Percentiles rank a stretch among this genome's conserved stretches.
Evolutionary conservation across 2,329 filamentous ascomycete species (phyloP).

Genomic region (Colletotrichum godetiae): DNA sequence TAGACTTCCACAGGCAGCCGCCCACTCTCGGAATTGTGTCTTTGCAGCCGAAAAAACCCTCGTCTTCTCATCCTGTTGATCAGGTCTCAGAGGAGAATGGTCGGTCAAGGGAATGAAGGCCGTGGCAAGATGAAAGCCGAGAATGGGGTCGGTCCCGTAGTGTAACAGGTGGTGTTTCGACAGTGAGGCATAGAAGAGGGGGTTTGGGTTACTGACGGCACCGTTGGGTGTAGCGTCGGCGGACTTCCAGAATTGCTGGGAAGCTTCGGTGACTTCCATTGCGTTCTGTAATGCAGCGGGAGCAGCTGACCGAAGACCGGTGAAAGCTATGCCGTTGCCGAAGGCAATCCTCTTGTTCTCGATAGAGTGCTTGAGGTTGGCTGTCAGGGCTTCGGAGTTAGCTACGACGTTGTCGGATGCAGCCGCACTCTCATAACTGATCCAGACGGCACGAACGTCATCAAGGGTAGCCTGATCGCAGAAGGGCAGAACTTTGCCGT

Average conservation of each 20-base stretch:
- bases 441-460: conserved; percentile 33
- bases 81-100: conserved; percentile 50
- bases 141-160: conserved; percentile 61
- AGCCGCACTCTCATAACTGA: conserved; percentile 1
- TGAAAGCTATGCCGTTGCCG: conserved; percentile 40
- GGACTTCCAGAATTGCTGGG: conserved; percentile 48
- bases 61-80: conserved; percentile 34
- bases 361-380: conserved; percentile 17
- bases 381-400: conserved; percentile 3
- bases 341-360: conserved; percentile 5
- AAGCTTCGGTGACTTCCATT: conserved; percentile 38
- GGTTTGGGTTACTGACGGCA: conserved; percentile 51
- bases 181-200: conserved; percentile 47
- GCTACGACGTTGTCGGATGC: conserved; percentile 1
- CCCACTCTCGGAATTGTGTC: conserved; percentile 60
- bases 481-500: conserved; percentile 59
- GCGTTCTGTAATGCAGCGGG: conserved; percentile 46
- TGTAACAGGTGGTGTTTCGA: conserved; percentile 53
- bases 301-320: conserved; percentile 50
- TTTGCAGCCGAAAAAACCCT: conserved; percentile 49
- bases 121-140: conserved; percentile 68
- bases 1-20: conserved; percentile 41
- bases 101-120: conserved; percentile 53
- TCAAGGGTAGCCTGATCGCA: conserved; percentile 59
- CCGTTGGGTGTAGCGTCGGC: conserved; percentile 42